phyloP scores from a whole-genome alignment of 495 filamentous ascomycete species.

The Talaromyces thailandensis region DNA sequence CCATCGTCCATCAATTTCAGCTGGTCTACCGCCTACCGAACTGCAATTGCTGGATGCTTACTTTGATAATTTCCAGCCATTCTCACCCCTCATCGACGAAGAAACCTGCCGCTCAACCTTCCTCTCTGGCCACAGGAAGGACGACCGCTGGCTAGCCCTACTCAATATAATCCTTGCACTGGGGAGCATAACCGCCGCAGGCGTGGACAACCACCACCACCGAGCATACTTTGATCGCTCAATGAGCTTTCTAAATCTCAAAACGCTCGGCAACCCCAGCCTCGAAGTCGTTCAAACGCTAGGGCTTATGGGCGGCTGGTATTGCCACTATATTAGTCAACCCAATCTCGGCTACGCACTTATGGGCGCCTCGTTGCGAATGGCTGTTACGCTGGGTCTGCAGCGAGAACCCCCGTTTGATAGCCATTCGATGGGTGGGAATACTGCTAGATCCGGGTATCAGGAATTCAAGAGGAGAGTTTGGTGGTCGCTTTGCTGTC shows the following conservation, averaged over 20 bases:
- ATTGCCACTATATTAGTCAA: slow-evolving; percentile 71
- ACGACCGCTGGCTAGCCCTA: slow-evolving; percentile 65
- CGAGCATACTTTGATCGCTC: slow-evolving; percentile 63
- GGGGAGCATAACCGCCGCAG: slow-evolving; percentile 62
- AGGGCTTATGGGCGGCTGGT: slow-evolving; percentile 64
- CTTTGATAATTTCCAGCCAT: slow-evolving; percentile 66
- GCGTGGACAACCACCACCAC: slow-evolving; percentile 62
- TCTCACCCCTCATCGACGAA: slow-evolving; percentile 72
- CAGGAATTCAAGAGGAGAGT: slow-evolving; percentile 59
- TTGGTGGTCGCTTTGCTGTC: slow-evolving; percentile 75
- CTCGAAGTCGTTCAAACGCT: slow-evolving; percentile 65
- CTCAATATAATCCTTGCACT: slow-evolving; percentile 77
- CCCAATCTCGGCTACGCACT: slow-evolving; percentile 57
- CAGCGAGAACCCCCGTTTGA: slow-evolving; percentile 52
- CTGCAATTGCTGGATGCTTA: slow-evolving; percentile 64
- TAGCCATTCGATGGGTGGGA: slow-evolving; percentile 7
- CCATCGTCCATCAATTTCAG: slow-evolving; percentile 37
- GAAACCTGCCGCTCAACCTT: slow-evolving; percentile 65
- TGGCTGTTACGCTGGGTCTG: slow-evolving; percentile 58
- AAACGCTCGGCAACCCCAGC: slow-evolving; percentile 45
- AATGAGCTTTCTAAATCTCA: slow-evolving; percentile 58
- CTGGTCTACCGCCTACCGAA: slow-evolving; percentile 38
- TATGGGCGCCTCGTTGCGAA: slow-evolving; percentile 33
- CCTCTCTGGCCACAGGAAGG: slow-evolving; percentile 53
- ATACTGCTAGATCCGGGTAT: slow-evolving; percentile 28